Evolutionary conservation across 2,329 filamentous ascomycete genomes (phyloP).

Genomic region (Keithomyces neogunnii): DNA sequence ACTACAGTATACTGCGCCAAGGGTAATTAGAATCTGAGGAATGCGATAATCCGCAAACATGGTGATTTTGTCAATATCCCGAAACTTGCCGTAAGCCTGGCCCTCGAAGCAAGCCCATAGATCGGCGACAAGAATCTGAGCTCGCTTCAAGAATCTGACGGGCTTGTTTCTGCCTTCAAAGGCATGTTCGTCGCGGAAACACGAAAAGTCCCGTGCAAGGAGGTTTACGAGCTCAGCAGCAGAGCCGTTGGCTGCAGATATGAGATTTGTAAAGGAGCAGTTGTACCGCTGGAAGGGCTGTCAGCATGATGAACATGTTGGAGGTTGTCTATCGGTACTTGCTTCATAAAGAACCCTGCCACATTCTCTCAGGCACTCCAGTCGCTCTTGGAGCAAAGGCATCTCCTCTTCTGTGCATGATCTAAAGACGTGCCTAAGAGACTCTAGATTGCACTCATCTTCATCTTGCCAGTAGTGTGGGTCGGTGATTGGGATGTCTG

Average conservation of each 20-base stretch:
- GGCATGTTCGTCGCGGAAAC: constrained; percentile 72
- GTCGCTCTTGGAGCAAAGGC: constrained; percentile 69
- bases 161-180: constrained; percentile 63
- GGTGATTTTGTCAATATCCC: constrained; percentile 90
- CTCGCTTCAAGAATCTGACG: constrained; percentile 83
- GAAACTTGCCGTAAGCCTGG: constrained; percentile 67
- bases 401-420: constrained; percentile 82
- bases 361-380: constrained; percentile 74
- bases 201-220: constrained; percentile 71
- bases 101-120: constrained; percentile 94
- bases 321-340: constrained; percentile 13
- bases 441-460: constrained; percentile 65
- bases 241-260: constrained; percentile 67
- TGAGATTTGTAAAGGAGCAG: constrained; percentile 63
- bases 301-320: not conserved
- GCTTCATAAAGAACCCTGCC: constrained; percentile 73
- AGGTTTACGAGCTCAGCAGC: constrained; percentile 81
- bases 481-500: constrained; percentile 80
- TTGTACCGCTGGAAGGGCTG: constrained; percentile 54
- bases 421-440: constrained; percentile 71
- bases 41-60: constrained; percentile 99
- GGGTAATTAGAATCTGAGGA: constrained; percentile 79
- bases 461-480: constrained; percentile 79
- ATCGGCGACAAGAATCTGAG: constrained; percentile 93
- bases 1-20: constrained; percentile 78